phyloP scores from a whole-genome alignment of 306 rosid species.

The Spatholobus suberectus region DNA sequence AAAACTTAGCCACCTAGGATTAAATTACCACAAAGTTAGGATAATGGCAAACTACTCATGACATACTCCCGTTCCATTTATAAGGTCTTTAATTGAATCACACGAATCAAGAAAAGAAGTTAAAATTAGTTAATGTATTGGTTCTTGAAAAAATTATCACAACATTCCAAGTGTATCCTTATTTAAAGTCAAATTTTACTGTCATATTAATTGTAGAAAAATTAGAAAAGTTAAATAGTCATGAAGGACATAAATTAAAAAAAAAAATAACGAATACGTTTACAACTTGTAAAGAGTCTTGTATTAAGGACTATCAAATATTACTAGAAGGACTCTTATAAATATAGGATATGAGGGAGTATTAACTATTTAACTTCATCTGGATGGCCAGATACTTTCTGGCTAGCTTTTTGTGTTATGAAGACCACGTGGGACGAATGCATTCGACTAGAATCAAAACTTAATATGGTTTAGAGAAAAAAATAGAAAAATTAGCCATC shows the following conservation, averaged over 20 bases:
- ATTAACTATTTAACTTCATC: conserved; percentile 4
- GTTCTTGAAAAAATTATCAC: not conserved
- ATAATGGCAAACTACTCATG: conserved; percentile 18
- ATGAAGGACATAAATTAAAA: not conserved
- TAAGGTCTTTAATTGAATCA: not conserved
- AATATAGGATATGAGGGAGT: not conserved
- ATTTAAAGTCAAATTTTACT: not conserved
- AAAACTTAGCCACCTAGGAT: conserved; percentile 83
- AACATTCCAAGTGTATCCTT: not conserved
- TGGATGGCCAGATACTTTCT: not conserved
- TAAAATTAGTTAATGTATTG: not conserved
- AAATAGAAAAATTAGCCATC: not conserved
- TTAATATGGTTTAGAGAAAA: not conserved
- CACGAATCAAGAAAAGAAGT: not conserved
- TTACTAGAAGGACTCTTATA: not conserved
- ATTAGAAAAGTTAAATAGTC: not conserved
- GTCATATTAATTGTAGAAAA: not conserved
- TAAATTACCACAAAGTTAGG: conserved; percentile 44
- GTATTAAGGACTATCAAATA: not conserved
- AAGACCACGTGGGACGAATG: conserved; percentile 5
- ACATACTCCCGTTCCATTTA: not conserved
- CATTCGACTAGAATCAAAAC: conserved; percentile 5
- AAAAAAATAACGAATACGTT: not conserved
- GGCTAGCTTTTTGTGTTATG: not conserved
- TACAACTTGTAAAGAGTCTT: not conserved